phyloP scores from a whole-genome alignment of 2,329 filamentous ascomycete genomes.

The Hypoxylon sp. region DNA sequence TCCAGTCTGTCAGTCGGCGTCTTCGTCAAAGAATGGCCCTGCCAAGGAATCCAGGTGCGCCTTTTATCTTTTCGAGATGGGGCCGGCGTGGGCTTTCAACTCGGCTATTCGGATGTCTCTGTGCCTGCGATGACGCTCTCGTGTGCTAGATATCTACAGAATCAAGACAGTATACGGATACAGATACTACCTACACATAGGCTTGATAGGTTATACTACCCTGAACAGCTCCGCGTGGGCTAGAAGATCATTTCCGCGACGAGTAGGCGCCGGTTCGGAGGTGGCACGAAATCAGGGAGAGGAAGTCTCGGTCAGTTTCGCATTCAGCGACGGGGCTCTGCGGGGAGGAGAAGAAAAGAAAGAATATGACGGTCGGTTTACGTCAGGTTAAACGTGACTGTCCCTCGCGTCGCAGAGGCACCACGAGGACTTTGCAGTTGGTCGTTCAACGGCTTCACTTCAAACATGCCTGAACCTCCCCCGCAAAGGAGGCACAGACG shows the following conservation, averaged over 20 bases:
- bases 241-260: constrained; percentile 33
- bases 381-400: constrained; percentile 11
- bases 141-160: too few species aligned
- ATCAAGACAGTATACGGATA: too few species aligned
- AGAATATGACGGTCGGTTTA: constrained; percentile 5
- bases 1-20: too few species aligned
- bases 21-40: background rate
- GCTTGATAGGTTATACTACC: background rate
- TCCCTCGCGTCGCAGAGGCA: background rate
- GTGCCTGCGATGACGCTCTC: too few species aligned
- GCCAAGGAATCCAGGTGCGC: constrained; percentile 1
- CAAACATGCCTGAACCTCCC: constrained; percentile 14
- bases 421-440: too few species aligned
- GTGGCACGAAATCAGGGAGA: background rate
- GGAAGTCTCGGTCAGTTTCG: constrained; percentile 12
- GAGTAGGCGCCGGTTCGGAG: constrained; percentile 28
- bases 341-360: too few species aligned
- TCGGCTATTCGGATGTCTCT: constrained; percentile 14
- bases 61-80: constrained; percentile 1
- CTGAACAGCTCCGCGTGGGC: too few species aligned
- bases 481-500: background rate
- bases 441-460: background rate
- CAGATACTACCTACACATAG: too few species aligned
- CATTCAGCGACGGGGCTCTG: background rate
- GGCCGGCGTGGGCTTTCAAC: background rate